Evolutionary conservation across 345 rosid species (phyloP), one percentile per base, ranked within the genome.

Genomic region (Citrus reticulata): DNA sequence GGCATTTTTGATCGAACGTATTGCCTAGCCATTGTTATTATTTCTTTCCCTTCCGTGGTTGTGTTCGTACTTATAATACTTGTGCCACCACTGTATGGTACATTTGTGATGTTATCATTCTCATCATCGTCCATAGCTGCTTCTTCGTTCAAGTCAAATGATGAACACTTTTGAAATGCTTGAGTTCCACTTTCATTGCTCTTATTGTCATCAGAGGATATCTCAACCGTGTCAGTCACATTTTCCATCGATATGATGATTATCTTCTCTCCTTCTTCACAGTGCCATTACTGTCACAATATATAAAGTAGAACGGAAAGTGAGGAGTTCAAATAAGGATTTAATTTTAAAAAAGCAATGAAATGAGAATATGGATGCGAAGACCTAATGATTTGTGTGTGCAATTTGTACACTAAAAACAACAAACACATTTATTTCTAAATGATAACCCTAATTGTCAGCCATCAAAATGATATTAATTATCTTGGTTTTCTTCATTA

Each of bases 1-100:
- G 97, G 97, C 81, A 86, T 80, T 81, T 91, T 92, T 30, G 94
- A 90, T 83, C 97, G 82, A 62, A 91, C 87, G 46, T 94, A 91
- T 72, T 93, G 97, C 79, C 98, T 86, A 7, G 91, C 96, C 29
- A 71, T 81, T 0, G 78, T 68, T n/a, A 67, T 76, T 22, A 81
- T 55, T 34, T 77, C 87, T 25, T 74, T 73, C 22, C 54, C 77
- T 20, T 73, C 84, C 6, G 60, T 75, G 9, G 68, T 77, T 2
- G 68, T 55, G 17, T 72, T 79, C 25, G 73, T 78, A 34, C 66
- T 70, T 29, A 73, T 78, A 49, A 63, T 66, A 27, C 80, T 75
- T 25, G 75, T 75, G 35, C 70, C 86, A 2, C 25, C 49, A 11
- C 54, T 66, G 63, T 32, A 51, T 34, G 72, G 62, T 32, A 14